A percentile compares a stretch with the other conserved stretches of the same genome.
Conservation (phyloP, 78 protist genomes). For the Polysphondylium violaceum region DNA sequence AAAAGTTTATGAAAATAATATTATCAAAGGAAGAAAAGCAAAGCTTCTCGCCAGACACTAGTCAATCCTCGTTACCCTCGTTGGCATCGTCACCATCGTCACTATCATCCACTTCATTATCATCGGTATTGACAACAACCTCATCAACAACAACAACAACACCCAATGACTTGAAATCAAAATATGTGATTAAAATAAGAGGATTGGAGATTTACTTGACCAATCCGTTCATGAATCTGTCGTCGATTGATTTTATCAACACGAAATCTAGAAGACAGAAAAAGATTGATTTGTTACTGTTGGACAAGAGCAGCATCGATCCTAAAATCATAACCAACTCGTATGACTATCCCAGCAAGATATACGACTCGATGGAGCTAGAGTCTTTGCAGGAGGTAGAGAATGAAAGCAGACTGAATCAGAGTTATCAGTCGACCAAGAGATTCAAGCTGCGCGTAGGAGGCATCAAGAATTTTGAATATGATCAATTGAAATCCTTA, state of each 20-base stretch:
- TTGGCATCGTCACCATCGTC: too few species aligned
- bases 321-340: too few species aligned
- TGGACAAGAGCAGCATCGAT: neutral
- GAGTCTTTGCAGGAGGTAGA: too few species aligned
- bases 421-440: neutral
- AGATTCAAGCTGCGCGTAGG: slow-evolving; percentile 22
- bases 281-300: slow-evolving; percentile 60
- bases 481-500: neutral
- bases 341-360: too few species aligned
- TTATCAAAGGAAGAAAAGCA: too few species aligned
- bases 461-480: slow-evolving; percentile 45
- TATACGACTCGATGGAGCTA: slow-evolving; percentile 11
- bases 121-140: too few species aligned
- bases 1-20: slow-evolving; percentile 33
- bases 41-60: too few species aligned
- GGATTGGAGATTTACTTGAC: slow-evolving; percentile 56
- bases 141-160: neutral
- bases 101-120: too few species aligned
- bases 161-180: slow-evolving; percentile 7
- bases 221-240: neutral
- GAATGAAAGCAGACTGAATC: too few species aligned
- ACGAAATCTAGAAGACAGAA: slow-evolving; percentile 69
- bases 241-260: slow-evolving; percentile 62
- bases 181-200: slow-evolving; percentile 47
- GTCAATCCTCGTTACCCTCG: neutral